Evolutionary conservation across 768 basidiomycete genomes (phyloP).

Genomic region (Naganishia vaughanmartiniae): DNA sequence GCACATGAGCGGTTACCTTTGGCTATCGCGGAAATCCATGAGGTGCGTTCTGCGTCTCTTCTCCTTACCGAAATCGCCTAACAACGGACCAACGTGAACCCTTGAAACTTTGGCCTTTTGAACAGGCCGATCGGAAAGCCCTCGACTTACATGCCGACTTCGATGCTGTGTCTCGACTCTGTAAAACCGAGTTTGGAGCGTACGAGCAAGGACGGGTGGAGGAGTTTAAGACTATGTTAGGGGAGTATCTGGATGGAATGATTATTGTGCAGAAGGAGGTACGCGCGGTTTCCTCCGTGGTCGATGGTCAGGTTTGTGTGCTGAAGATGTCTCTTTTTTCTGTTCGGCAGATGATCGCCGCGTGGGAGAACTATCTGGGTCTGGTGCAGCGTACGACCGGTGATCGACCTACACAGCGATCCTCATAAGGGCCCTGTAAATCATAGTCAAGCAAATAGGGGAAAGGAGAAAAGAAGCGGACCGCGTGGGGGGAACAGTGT

Average conservation of each 20-base stretch:
- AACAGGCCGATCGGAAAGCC: slow-evolving; percentile 77
- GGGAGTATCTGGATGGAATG: slow-evolving; percentile 82
- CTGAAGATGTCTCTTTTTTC: no score
- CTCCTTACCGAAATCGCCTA: no score
- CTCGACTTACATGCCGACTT: slow-evolving; percentile 82
- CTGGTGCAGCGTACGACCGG: slow-evolving; percentile 12
- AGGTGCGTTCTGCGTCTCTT: slow-evolving; percentile 57
- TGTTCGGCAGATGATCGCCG: slow-evolving; percentile 61
- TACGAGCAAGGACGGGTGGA: slow-evolving; percentile 92
- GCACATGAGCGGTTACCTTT: slow-evolving; percentile 68
- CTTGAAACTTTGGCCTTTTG: neutral
- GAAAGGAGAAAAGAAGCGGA: neutral
- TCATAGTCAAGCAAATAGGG: no score
- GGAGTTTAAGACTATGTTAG: slow-evolving; percentile 82
- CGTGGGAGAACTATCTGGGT: slow-evolving; percentile 58
- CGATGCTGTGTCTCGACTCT: slow-evolving; percentile 78
- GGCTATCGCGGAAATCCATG: slow-evolving; percentile 74
- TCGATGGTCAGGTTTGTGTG: neutral
- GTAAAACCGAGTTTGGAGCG: slow-evolving; percentile 81
- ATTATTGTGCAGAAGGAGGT: slow-evolving; percentile 78
- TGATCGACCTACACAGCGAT: slow-evolving; percentile 13
- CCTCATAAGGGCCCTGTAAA: neutral
- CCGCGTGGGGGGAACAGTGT: neutral
- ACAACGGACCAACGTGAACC: neutral
- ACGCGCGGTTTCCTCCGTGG: neutral